A percentile compares a stretch with the other conserved stretches of the same genome.
Evolutionary conservation across 345 rosid genomes (phyloP).

Genomic region (Populus alba): DNA sequence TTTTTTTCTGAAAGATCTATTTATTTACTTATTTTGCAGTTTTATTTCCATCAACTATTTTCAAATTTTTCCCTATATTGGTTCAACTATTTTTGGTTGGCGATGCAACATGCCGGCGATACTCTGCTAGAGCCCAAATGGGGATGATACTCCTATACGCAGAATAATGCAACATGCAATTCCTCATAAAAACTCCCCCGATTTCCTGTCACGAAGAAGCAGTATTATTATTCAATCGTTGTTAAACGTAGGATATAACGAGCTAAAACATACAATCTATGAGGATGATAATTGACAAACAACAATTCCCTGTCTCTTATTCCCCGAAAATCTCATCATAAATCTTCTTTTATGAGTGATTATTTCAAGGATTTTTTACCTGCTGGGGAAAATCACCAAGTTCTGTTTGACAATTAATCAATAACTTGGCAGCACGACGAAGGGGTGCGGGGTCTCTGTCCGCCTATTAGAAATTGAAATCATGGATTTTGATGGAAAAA

Average conservation of each 20-base stretch:
- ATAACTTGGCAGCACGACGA: constrained; percentile 11
- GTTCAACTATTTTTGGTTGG: neutral
- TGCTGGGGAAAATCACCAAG: constrained; percentile 22
- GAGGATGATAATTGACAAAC: too few relatives aligned
- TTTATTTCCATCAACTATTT: too few relatives aligned
- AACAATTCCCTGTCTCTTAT: too few relatives aligned
- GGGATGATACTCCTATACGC: constrained; percentile 15
- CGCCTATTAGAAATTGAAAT: neutral
- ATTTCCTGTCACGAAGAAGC: constrained; percentile 3
- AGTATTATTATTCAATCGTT: neutral
- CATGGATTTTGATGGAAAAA: too few relatives aligned
- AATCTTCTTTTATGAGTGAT: too few relatives aligned
- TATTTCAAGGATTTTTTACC: neutral
- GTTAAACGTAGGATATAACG: neutral
- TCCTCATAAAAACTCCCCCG: constrained; percentile 7
- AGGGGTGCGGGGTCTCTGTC: constrained; percentile 11
- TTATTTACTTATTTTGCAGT: too few relatives aligned
- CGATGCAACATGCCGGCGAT: neutral
- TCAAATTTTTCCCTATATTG: neutral
- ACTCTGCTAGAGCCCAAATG: constrained; percentile 24
- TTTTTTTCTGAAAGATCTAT: too few relatives aligned
- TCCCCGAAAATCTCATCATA: too few relatives aligned
- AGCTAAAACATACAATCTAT: too few relatives aligned
- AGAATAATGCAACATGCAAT: constrained; percentile 17
- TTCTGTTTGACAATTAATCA: constrained; percentile 11